Evolutionary conservation across 805 yeast species (phyloP).

Genomic region (Wickerhamiella sergipiensis): DNA sequence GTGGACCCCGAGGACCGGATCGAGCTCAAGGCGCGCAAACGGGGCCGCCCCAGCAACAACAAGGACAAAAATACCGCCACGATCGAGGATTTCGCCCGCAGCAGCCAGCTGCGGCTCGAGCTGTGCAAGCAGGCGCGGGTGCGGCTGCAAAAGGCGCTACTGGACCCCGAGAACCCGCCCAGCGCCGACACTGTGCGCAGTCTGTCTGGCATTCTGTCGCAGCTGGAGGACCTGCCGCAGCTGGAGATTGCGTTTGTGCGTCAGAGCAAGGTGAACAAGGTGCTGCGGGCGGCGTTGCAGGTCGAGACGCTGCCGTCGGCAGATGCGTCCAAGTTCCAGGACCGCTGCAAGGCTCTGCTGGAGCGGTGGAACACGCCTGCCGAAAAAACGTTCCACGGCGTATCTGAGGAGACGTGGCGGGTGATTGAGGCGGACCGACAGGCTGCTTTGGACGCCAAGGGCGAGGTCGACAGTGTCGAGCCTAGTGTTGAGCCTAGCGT

Average conservation of each 20-base stretch:
- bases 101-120: constrained; percentile 7
- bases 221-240: constrained; percentile 9
- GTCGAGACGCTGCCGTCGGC: constrained; percentile 1
- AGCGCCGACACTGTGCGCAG: constrained; percentile 4
- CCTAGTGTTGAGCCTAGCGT: not conserved
- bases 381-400: constrained; percentile 17
- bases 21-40: constrained; percentile 9
- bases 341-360: constrained; percentile 2
- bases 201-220: constrained; percentile 4
- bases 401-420: constrained; percentile 12
- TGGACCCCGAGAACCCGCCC: constrained; percentile 3
- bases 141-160: constrained; percentile 11
- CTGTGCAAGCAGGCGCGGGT: constrained; percentile 8
- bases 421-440: not conserved
- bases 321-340: constrained; percentile 1
- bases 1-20: constrained; percentile 24
- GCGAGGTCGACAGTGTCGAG: not conserved
- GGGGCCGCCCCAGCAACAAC: constrained; percentile 4
- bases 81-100: constrained; percentile 3
- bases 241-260: constrained; percentile 17
- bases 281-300: constrained; percentile 5
- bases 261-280: constrained; percentile 13
- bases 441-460: not conserved
- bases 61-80: not conserved
- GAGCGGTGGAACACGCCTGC: constrained; percentile 12